A percentile compares a stretch with the other conserved stretches of the same genome.
These are phyloP conservation scores for Nakaseomyces bracarensis DNA, from an alignment of 1,139 yeast genomes.

Conservation along the genomic window DNA sequence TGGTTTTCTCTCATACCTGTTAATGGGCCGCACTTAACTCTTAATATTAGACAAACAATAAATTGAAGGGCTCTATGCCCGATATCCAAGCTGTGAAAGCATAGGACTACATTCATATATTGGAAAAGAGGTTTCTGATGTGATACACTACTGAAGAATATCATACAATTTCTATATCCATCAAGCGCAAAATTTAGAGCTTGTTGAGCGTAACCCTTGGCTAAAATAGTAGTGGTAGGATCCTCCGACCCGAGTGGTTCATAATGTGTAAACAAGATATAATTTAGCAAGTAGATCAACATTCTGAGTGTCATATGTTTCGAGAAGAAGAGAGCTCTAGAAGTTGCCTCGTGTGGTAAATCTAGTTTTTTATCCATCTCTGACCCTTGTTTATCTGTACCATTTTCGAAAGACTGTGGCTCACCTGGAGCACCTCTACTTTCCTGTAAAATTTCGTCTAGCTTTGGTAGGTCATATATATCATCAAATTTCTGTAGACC, in stretches of 20 bases:
- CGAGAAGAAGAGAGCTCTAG: conserved; percentile 34
- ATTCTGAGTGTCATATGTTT: conserved; percentile 39
- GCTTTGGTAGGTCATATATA: conserved; percentile 32
- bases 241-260: conserved; percentile 38
- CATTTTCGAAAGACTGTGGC: neutral
- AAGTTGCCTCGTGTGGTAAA: conserved; percentile 32
- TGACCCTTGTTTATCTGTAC: conserved; percentile 10
- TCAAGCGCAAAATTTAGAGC: conserved; percentile 36
- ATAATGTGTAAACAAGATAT: conserved; percentile 39
- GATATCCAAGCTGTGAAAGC: conserved; percentile 41
- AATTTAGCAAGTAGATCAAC: conserved; percentile 40
- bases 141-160: conserved; percentile 31
- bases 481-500: conserved; percentile 27
- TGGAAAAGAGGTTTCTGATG: conserved; percentile 33
- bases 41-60: conserved; percentile 41
- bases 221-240: conserved; percentile 29
- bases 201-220: conserved; percentile 35
- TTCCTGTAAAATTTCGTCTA: conserved; percentile 31
- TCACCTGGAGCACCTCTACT: conserved; percentile 14
- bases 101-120: conserved; percentile 37
- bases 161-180: conserved; percentile 35
- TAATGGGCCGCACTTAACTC: conserved; percentile 40
- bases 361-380: conserved; percentile 24
- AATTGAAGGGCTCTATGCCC: conserved; percentile 47
- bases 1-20: conserved; percentile 30